phyloP scores from a whole-genome alignment of 2,329 filamentous ascomycete genomes.

The Neoscytalidium dimidiatum region DNA sequence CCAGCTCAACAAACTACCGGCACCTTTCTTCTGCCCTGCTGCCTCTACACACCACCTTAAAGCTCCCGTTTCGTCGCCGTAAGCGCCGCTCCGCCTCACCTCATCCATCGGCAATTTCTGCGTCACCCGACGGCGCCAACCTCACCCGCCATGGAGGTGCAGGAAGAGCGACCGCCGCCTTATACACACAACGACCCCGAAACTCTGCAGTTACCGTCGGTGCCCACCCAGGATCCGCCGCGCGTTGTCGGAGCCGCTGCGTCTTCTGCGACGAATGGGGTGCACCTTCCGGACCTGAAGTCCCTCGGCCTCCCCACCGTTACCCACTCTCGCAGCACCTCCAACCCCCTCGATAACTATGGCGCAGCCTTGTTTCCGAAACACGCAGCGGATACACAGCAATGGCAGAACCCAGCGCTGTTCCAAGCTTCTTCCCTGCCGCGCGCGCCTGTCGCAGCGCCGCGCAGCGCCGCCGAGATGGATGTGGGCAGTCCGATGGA shows the following conservation, averaged over 20 bases:
- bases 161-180: conserved; percentile 42
- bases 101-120: conserved; percentile 17
- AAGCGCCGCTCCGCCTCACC: background rate
- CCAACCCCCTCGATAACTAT: conserved; percentile 26
- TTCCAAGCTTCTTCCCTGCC: conserved; percentile 31
- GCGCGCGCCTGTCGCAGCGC: conserved; percentile 32
- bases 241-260: conserved; percentile 19
- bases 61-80: background rate
- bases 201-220: conserved; percentile 43
- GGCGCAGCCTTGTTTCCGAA: conserved; percentile 39
- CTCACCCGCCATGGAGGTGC: conserved; percentile 27
- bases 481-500: conserved; percentile 48
- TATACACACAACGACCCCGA: conserved; percentile 46
- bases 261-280: conserved; percentile 24
- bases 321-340: conserved; percentile 32
- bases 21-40: background rate
- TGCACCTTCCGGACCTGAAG: conserved; percentile 47
- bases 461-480: conserved; percentile 31
- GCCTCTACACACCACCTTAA: background rate
- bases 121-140: conserved; percentile 17
- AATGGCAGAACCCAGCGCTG: conserved; percentile 28
- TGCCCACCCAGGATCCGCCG: conserved; percentile 40
- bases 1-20: background rate
- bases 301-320: conserved; percentile 46
- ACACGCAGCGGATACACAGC: conserved; percentile 24